These are phyloP conservation scores for Opeltia flavorubescens DNA, from an alignment of 495 filamentous ascomycete species.

Conservation along the genomic window DNA sequence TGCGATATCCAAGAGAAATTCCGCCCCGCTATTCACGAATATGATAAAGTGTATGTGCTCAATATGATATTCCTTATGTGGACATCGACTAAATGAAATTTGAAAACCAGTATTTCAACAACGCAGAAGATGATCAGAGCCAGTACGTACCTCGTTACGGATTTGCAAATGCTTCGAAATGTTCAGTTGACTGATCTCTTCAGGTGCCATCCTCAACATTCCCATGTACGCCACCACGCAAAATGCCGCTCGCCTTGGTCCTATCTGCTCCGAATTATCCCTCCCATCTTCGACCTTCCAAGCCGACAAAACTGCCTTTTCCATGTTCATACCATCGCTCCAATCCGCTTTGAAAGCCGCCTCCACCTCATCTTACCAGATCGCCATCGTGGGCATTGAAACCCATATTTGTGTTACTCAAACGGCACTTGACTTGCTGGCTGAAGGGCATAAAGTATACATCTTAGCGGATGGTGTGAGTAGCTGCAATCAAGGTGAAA, in stretches of 20 bases:
- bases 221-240: constrained; percentile 82
- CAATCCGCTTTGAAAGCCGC: constrained; percentile 19
- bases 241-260: constrained; percentile 57
- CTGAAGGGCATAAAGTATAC: constrained; percentile 66
- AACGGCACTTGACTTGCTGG: constrained; percentile 69
- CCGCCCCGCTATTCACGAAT: constrained; percentile 65
- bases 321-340: constrained; percentile 52
- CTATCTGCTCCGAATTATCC: constrained; percentile 55
- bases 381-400: constrained; percentile 78
- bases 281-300: constrained; percentile 33
- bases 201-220: constrained; percentile 49
- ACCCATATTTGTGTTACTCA: constrained; percentile 90
- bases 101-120: constrained; percentile 23
- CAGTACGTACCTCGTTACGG: constrained; percentile 13
- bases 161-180: neutral
- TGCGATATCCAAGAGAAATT: constrained; percentile 97
- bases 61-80: neutral
- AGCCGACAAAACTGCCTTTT: constrained; percentile 79
- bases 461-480: constrained; percentile 84
- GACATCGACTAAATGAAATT: constrained; percentile 3
- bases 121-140: constrained; percentile 37
- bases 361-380: constrained; percentile 13
- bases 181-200: neutral
- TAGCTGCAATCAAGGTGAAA: constrained; percentile 69
- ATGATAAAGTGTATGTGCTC: constrained; percentile 52